These are phyloP conservation scores for Dictyostelium citrinum DNA, from an alignment of 78 protist species.

Conservation along the genomic window DNA sequence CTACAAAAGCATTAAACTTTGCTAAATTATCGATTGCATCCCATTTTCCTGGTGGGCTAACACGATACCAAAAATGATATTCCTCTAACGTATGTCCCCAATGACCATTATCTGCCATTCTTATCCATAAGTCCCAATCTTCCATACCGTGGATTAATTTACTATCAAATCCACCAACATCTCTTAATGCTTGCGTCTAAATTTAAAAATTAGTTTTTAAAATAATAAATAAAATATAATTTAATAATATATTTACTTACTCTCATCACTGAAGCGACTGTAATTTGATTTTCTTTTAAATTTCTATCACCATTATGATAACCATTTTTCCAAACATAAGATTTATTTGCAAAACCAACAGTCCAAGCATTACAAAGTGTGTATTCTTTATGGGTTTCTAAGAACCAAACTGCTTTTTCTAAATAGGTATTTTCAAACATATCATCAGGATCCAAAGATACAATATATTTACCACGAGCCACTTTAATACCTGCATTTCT, in stretches of 20 bases:
- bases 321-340: constrained; percentile 48
- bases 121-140: constrained; percentile 71
- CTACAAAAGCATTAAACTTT: constrained; percentile 7
- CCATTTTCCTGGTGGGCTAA: constrained; percentile 73
- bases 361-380: constrained; percentile 53
- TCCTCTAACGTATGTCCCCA: constrained; percentile 69
- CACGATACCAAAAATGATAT: constrained; percentile 60
- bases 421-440: constrained; percentile 55
- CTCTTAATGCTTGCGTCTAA: constrained; percentile 42
- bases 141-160: constrained; percentile 47
- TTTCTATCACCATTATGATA: constrained; percentile 66
- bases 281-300: constrained; percentile 53
- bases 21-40: constrained; percentile 36
- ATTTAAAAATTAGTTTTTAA: no score
- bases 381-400: constrained; percentile 43
- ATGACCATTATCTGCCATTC: constrained; percentile 75
- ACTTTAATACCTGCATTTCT: constrained; percentile 49
- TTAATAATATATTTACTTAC: background rate
- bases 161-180: constrained; percentile 64
- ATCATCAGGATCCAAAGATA: constrained; percentile 68
- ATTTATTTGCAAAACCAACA: constrained; percentile 51
- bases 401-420: constrained; percentile 70
- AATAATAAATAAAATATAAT: background rate
- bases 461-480: constrained; percentile 33
- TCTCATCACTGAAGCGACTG: constrained; percentile 62